Percentiles rank a stretch among this genome's conserved stretches.
These are phyloP conservation scores for Yarrowia keelungensis DNA, from an alignment of 805 yeast genomes.

Conservation along the genomic window DNA sequence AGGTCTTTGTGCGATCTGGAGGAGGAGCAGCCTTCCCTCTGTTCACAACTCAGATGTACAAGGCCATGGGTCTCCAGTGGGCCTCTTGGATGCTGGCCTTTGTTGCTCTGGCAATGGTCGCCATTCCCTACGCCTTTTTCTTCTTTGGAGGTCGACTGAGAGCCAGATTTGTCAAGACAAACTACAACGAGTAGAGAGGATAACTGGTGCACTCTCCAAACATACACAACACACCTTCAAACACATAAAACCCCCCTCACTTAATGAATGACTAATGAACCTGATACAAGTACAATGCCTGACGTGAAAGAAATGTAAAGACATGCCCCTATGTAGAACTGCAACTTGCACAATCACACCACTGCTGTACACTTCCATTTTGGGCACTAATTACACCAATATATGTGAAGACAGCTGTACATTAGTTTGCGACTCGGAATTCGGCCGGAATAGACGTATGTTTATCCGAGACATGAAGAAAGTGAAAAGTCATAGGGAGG, in stretches of 20 bases:
- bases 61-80: constrained; percentile 58
- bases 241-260: not conserved
- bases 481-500: not conserved
- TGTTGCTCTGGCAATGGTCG: constrained; percentile 57
- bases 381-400: not conserved
- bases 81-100: constrained; percentile 63
- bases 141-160: constrained; percentile 55
- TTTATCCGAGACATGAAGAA: constrained; percentile 24
- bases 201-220: no score
- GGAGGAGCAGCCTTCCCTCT: constrained; percentile 68
- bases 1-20: constrained; percentile 64
- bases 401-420: not conserved
- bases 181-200: constrained; percentile 17
- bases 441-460: constrained; percentile 9
- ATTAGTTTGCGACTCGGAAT: constrained; percentile 8
- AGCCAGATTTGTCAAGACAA: constrained; percentile 43
- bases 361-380: constrained; percentile 7
- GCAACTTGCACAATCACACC: not conserved
- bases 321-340: not conserved
- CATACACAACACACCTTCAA: no score
- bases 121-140: constrained; percentile 60
- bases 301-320: not conserved
- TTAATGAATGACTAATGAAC: constrained; percentile 6
- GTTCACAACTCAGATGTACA: constrained; percentile 63
- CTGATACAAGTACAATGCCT: no score